Evolutionary conservation across 306 rosid species (phyloP).

Genomic region (Oemleria cerasiformis): DNA sequence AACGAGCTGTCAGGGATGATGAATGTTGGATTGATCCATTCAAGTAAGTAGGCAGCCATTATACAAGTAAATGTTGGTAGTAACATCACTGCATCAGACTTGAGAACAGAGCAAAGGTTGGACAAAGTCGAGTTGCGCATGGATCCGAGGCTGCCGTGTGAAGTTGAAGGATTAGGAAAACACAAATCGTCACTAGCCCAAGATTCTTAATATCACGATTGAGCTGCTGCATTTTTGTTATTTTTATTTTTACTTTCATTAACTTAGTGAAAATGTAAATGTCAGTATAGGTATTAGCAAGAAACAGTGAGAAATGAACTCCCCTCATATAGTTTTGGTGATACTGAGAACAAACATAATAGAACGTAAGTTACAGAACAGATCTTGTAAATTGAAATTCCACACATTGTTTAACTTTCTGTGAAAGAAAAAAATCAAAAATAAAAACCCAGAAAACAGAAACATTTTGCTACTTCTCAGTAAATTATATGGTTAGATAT

Average conservation of each 20-base stretch:
- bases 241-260: background rate
- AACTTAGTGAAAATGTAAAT: conserved; percentile 6
- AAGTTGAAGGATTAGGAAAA: too few species aligned
- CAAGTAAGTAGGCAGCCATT: background rate
- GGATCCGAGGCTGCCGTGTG: too few species aligned
- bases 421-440: too few species aligned
- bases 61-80: background rate
- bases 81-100: background rate
- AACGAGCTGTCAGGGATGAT: conserved; percentile 35
- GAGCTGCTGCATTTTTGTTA: background rate
- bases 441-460: too few species aligned
- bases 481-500: too few species aligned
- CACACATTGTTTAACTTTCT: too few species aligned
- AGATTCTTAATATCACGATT: background rate
- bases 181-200: too few species aligned
- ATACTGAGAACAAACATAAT: too few species aligned
- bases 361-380: too few species aligned
- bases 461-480: too few species aligned
- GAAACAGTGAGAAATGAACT: background rate
- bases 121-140: too few species aligned
- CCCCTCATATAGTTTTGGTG: background rate
- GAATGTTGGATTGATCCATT: conserved; percentile 48
- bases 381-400: too few species aligned
- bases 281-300: background rate
- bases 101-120: background rate